Evolutionary conservation across 805 yeast genomes (phyloP), one percentile per base, ranked within the genome.

Genomic region (Candida coquimbonensis): DNA sequence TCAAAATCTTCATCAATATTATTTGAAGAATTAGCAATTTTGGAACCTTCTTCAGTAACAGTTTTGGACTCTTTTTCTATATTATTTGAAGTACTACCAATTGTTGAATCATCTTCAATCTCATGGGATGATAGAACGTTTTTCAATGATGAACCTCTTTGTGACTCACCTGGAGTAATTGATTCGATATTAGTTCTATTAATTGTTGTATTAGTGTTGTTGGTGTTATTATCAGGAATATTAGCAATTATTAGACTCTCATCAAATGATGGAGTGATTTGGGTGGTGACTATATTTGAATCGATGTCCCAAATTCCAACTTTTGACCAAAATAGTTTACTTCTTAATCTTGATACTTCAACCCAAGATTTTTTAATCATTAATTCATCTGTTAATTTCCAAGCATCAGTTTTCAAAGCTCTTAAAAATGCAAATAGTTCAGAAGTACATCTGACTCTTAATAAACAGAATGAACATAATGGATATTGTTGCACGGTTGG

Each of bases 321-420:
- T 51, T 87, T 80, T 9, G 95, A 72, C 91, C 95, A 91, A 65
- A 83, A 87, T 52, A 90, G 70, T 58, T 83, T 82, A 37, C 78
- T 76, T 44, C 96, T 75, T 19, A 87, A 69, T 54, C 80, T 74
- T 35, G 76, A 66, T 33, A 81, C 62, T 54, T 81, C 86, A 29
- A 73, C 65, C 85, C 95, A 90, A 9, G 79, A 77, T 47, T 75
- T 70, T 47, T 66, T 69, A 29, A 68, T 59, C 43, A 67, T 64
- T 1, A 65, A 58, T 2, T 67, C 72, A 38, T 68, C 67, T 39
- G 73, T 75, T 38, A 82, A 61, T 58, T 80, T 77, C 77, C 87
- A 83, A 11, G 82, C 70, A 41, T 72, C 68, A 4, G 63, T 67
- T 48, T 74, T 71, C 36, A 90, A 66, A 25, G 82, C 72, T 54